These are phyloP conservation scores for Lecanicillium sp. DNA, from an alignment of 2,329 filamentous ascomycete species.

Conservation along the genomic window DNA sequence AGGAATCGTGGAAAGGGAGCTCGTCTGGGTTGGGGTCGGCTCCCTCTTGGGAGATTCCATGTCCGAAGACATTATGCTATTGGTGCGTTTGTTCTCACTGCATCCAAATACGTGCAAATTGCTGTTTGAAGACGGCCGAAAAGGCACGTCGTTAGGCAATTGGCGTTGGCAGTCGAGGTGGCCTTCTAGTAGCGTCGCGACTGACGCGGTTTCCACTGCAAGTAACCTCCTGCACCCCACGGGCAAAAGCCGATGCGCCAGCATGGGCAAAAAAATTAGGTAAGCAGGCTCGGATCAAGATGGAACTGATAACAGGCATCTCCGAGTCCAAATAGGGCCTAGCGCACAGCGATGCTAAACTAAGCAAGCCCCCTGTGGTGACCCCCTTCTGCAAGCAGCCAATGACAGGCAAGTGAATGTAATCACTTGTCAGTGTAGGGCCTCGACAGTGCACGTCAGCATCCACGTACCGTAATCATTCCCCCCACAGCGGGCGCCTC, in stretches of 20 bases:
- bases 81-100: neutral
- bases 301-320: slow-evolving; percentile 5
- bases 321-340: slow-evolving; percentile 2
- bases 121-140: neutral
- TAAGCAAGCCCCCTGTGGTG: slow-evolving; percentile 6
- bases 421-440: slow-evolving; percentile 13
- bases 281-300: slow-evolving; percentile 5
- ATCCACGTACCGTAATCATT: neutral
- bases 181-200: slow-evolving; percentile 1
- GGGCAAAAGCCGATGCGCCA: neutral
- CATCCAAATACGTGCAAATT: too few relatives aligned
- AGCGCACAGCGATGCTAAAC: slow-evolving; percentile 1
- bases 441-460: slow-evolving; percentile 5
- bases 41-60: slow-evolving; percentile 31
- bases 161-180: neutral
- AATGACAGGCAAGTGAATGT: slow-evolving; percentile 17
- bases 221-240: slow-evolving; percentile 4
- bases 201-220: neutral
- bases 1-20: slow-evolving; percentile 41
- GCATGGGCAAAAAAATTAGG: slow-evolving; percentile 2
- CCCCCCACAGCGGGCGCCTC: neutral
- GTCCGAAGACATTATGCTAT: slow-evolving; percentile 26
- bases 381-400: slow-evolving; percentile 9
- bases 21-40: slow-evolving; percentile 23
- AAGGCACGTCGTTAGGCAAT: neutral